Evolutionary conservation across 1,284 basidiomycete species (phyloP).

Genomic region (Gymnopus androsaceus): DNA sequence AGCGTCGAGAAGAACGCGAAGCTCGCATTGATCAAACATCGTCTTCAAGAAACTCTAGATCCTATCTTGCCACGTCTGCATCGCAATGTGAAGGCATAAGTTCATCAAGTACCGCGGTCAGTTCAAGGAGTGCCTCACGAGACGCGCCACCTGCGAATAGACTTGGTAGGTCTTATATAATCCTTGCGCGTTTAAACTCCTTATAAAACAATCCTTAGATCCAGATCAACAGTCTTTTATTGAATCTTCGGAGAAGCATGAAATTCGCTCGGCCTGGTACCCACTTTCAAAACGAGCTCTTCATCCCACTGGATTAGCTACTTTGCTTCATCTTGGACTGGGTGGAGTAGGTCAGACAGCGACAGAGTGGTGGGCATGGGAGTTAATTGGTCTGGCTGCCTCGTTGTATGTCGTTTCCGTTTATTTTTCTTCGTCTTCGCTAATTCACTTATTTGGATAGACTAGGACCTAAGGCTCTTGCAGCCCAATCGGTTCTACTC

Average conservation of each 20-base stretch:
- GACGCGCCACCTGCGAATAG: background rate
- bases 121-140: background rate
- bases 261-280: constrained; percentile 5
- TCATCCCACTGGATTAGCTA: constrained; percentile 6
- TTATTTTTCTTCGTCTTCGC: background rate
- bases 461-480: constrained; percentile 61
- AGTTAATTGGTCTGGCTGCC: constrained; percentile 64
- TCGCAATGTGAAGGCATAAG: too few relatives aligned
- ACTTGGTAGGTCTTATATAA: background rate
- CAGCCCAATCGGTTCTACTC: constrained; percentile 74
- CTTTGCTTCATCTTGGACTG: constrained; percentile 4
- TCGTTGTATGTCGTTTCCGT: constrained; percentile 46
- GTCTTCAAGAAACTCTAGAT: background rate
- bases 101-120: background rate
- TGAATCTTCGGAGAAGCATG: too few relatives aligned
- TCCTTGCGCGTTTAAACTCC: background rate
- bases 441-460: constrained; percentile 24
- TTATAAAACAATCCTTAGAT: background rate
- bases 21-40: background rate
- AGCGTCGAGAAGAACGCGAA: background rate
- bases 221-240: background rate
- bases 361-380: constrained; percentile 73
- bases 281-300: constrained; percentile 1
- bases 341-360: constrained; percentile 15
- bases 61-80: background rate